These are phyloP conservation scores for Paratinospora sagittata DNA, from an alignment of 164 flowering plant genomes.

Conservation along the genomic window DNA sequence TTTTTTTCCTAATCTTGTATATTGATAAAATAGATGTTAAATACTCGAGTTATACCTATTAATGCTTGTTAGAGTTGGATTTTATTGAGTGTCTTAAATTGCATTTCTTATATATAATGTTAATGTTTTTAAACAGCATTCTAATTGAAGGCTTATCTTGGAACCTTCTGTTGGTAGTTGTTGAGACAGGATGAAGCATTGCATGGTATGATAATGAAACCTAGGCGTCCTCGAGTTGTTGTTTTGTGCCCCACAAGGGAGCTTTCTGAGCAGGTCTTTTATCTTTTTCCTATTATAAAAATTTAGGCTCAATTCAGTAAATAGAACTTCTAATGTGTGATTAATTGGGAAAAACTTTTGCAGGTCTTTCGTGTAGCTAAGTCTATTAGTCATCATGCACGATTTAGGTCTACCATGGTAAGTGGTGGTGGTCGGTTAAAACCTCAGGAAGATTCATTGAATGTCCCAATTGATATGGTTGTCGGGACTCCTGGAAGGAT, in stretches of 20 bases:
- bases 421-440: slow-evolving; percentile 91
- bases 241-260: slow-evolving; percentile 95
- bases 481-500: slow-evolving; percentile 98
- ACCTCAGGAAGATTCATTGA: slow-evolving; percentile 90
- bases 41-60: too few species aligned
- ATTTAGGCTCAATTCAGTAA: not conserved
- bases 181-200: slow-evolving; percentile 68
- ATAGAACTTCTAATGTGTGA: not conserved
- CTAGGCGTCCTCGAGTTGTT: slow-evolving; percentile 92
- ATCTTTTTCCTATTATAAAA: slow-evolving; percentile 2
- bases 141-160: not conserved
- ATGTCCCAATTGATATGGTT: slow-evolving; percentile 80
- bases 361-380: slow-evolving; percentile 94
- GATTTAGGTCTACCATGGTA: slow-evolving; percentile 86
- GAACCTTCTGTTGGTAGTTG: slow-evolving; percentile 37
- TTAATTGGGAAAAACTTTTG: slow-evolving; percentile 7
- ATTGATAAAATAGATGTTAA: too few species aligned
- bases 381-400: slow-evolving; percentile 89
- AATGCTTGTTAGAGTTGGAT: too few species aligned
- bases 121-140: too few species aligned
- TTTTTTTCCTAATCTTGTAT: too few species aligned
- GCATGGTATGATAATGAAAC: slow-evolving; percentile 71
- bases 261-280: slow-evolving; percentile 80
- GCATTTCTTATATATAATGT: too few species aligned
- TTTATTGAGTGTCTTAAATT: too few species aligned